A percentile compares a stretch with the other conserved stretches of the same genome.
phyloP scores from a whole-genome alignment of 1,284 basidiomycete genomes.

The Fistulinella staudtii region DNA sequence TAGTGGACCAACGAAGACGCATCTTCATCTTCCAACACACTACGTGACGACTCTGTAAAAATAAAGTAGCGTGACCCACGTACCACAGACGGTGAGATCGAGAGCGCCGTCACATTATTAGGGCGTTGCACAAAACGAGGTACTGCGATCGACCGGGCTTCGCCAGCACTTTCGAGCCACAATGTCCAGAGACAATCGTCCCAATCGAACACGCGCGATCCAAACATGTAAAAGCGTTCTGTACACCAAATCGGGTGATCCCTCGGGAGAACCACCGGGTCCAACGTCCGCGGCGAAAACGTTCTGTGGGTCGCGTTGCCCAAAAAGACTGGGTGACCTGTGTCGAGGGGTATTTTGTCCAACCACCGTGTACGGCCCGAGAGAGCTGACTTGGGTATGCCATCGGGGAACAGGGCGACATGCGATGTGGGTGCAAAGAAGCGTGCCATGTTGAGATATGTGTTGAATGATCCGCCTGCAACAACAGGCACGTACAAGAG shows the following conservation, averaged over 20 bases:
- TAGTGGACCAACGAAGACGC: constrained; percentile 42
- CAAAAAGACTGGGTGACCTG: constrained; percentile 27
- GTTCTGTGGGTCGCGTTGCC: constrained; percentile 22
- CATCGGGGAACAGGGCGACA: constrained; percentile 51
- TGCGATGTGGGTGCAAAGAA: constrained; percentile 49
- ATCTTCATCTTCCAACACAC: constrained; percentile 33
- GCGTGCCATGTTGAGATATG: constrained; percentile 60
- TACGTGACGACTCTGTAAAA: background rate
- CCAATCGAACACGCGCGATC: constrained; percentile 52
- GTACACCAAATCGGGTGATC: constrained; percentile 60
- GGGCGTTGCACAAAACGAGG: constrained; percentile 20
- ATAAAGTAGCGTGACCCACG: background rate
- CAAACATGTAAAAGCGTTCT: constrained; percentile 49
- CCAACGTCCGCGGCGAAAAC: constrained; percentile 36
- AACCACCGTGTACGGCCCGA: constrained; percentile 15
- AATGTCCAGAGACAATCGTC: constrained; percentile 67
- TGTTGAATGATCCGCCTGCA: constrained; percentile 44
- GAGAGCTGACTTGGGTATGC: constrained; percentile 13
- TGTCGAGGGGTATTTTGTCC: constrained; percentile 23
- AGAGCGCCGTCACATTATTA: constrained; percentile 6
- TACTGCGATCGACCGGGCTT: constrained; percentile 29
- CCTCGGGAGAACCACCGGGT: constrained; percentile 47
- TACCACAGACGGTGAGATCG: constrained; percentile 19
- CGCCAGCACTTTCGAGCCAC: constrained; percentile 53
- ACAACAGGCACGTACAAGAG: constrained; percentile 42